These are phyloP conservation scores for Alternaria burnsii DNA, from an alignment of 2,329 filamentous ascomycete species.

Conservation along the genomic window DNA sequence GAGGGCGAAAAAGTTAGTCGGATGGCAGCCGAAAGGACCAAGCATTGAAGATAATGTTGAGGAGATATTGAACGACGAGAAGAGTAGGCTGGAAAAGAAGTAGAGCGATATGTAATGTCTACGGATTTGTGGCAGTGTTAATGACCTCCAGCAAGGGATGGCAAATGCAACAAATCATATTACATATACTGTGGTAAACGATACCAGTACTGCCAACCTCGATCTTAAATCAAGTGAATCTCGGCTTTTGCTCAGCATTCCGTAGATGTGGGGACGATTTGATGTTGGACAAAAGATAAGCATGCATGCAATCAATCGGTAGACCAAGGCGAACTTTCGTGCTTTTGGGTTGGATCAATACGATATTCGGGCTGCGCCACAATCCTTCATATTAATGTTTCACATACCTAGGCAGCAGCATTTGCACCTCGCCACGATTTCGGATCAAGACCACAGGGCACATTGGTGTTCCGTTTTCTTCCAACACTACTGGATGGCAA, in stretches of 20 bases:
- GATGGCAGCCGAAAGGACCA: conserved; percentile 61
- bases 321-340: background rate
- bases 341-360: background rate
- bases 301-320: background rate
- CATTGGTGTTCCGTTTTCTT: background rate
- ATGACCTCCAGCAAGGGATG: background rate
- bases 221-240: background rate
- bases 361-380: background rate
- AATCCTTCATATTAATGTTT: background rate
- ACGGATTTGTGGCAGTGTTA: background rate
- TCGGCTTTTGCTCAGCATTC: background rate
- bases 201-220: background rate
- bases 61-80: conserved; percentile 37
- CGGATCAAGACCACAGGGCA: background rate
- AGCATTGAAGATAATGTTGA: conserved; percentile 58
- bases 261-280: background rate
- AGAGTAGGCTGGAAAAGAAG: conserved; percentile 2
- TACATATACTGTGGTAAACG: background rate
- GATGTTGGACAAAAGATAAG: background rate
- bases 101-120: background rate
- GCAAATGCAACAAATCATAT: background rate
- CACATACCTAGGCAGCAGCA: background rate
- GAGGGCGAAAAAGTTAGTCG: conserved; percentile 63
- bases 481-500: background rate
- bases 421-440: background rate